Base-by-base conservation (phyloP, 192 early-diverging fungal species). In the Jimgerdemannia flammicorona region DNA sequence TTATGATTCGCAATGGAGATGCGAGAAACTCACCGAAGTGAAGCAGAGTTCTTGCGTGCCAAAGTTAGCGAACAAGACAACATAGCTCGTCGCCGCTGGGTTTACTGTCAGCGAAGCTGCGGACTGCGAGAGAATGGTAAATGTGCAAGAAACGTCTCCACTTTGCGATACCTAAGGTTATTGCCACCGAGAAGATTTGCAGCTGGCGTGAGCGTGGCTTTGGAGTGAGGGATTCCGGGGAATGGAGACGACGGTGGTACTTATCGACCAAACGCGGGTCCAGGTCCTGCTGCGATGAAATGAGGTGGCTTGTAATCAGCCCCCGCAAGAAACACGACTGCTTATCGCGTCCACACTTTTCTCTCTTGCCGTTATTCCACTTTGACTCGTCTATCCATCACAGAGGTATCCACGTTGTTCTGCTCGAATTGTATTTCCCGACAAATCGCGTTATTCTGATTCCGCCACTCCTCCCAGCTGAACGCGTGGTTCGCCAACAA, bases 61-160 rank as follows among this genome's bases (percentile, higher is more conserved):
- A 74, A 76, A 80, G 70, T 80, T 75, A 18, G 79, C 79, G 70
- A 74, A 80, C 59, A 80, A 70, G 8, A 77, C 79, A 44, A 76
- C 75, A 73, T 80, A 80, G 7, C 44, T 72, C 10, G 72, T 80
- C 20, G 76, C 20, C 3, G 68, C 79, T 80, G 68, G 3, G 44
- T 54, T n/a, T n/a, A n/a, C n/a, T n/a, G n/a, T n/a, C n/a, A n/a
- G 3, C 11, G 17, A 41, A n/a, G n/a, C 17, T 68, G 20, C 8
- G 40, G 40, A 8, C 67, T 8, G n/a, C n/a, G 67, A 20, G 40
- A 54, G 11, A 54, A 54, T 4, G 49, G 49, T 54, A 4, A 54
- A 54, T 7, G 49, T 54, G 11, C 6, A 54, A 54, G 11, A 54
- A 4, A 54, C n/a, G n/a, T n/a, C n/a, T 54, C 49, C 49, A 7